phyloP scores from a whole-genome alignment of 805 yeast species.

The Blastobotrys terrestris region DNA sequence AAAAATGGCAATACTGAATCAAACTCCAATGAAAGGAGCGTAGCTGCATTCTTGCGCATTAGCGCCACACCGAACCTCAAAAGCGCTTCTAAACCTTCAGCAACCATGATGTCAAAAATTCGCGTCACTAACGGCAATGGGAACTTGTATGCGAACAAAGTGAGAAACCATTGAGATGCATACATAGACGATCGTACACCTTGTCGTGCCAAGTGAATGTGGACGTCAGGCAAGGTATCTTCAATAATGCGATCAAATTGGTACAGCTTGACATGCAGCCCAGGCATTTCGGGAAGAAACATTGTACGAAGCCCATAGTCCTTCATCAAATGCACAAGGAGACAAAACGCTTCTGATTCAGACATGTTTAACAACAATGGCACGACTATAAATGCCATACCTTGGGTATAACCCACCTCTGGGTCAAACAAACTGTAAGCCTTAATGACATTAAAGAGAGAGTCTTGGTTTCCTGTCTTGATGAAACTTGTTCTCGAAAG shows the following conservation, averaged over 20 bases:
- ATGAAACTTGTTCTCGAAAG: slow-evolving; percentile 80
- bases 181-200: slow-evolving; percentile 92
- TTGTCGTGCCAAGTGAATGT: slow-evolving; percentile 72
- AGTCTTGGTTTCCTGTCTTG: slow-evolving; percentile 47
- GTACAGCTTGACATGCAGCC: slow-evolving; percentile 74
- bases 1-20: slow-evolving; percentile 72
- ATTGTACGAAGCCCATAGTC: slow-evolving; percentile 73
- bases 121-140: slow-evolving; percentile 84
- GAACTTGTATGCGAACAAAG: slow-evolving; percentile 90
- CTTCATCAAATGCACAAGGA: slow-evolving; percentile 77
- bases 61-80: slow-evolving; percentile 79
- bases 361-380: slow-evolving; percentile 76
- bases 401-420: slow-evolving; percentile 97
- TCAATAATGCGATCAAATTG: slow-evolving; percentile 88
- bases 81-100: slow-evolving; percentile 86
- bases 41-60: slow-evolving; percentile 60
- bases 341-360: slow-evolving; percentile 79
- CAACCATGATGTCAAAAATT: slow-evolving; percentile 79
- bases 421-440: slow-evolving; percentile 82
- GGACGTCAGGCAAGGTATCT: slow-evolving; percentile 63
- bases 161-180: slow-evolving; percentile 96
- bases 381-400: slow-evolving; percentile 89
- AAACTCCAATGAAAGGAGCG: slow-evolving; percentile 56
- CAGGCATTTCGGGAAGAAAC: slow-evolving; percentile 89
- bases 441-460: slow-evolving; percentile 64